Conservation (phyloP, 2,329 filamentous ascomycete genomes). For the Penicillium sclerotiorum region DNA sequence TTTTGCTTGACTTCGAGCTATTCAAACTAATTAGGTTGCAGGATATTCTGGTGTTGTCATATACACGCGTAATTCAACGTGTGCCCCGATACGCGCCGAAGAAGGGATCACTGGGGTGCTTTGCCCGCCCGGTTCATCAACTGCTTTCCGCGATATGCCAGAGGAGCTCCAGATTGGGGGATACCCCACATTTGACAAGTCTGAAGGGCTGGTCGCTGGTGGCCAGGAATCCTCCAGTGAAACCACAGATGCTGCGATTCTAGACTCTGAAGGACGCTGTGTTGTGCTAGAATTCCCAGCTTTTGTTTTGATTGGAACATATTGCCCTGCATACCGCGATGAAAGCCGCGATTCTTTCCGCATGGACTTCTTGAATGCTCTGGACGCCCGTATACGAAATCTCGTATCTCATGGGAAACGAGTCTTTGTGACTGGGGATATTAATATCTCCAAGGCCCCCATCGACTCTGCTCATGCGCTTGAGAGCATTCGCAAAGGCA, state of each 20-base stretch:
- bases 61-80: slow-evolving; percentile 85
- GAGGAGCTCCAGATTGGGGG: slow-evolving; percentile 79
- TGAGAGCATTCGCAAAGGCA: slow-evolving; percentile 72
- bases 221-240: slow-evolving; percentile 43
- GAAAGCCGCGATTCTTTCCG: slow-evolving; percentile 82
- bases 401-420: slow-evolving; percentile 77
- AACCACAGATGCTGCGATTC: slow-evolving; percentile 66
- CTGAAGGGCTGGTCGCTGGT: slow-evolving; percentile 39
- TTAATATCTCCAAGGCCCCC: slow-evolving; percentile 74
- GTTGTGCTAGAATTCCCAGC: slow-evolving; percentile 91
- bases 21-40: slow-evolving; percentile 51
- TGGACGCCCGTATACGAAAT: slow-evolving; percentile 85
- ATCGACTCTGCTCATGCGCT: slow-evolving; percentile 76
- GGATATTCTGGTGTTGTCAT: slow-evolving; percentile 95
- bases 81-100: slow-evolving; percentile 84
- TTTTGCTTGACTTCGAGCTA: not conserved
- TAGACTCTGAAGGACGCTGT: slow-evolving; percentile 91
- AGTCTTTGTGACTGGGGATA: slow-evolving; percentile 81
- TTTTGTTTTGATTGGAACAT: slow-evolving; percentile 90
- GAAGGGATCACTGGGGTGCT: slow-evolving; percentile 89
- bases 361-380: slow-evolving; percentile 72
- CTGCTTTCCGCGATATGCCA: slow-evolving; percentile 74
- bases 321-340: slow-evolving; percentile 87
- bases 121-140: slow-evolving; percentile 70
- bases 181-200: slow-evolving; percentile 73